Evolutionary conservation across 192 early-diverging fungal species (phyloP).

Genomic region (Linnemannia schmuckeri): DNA sequence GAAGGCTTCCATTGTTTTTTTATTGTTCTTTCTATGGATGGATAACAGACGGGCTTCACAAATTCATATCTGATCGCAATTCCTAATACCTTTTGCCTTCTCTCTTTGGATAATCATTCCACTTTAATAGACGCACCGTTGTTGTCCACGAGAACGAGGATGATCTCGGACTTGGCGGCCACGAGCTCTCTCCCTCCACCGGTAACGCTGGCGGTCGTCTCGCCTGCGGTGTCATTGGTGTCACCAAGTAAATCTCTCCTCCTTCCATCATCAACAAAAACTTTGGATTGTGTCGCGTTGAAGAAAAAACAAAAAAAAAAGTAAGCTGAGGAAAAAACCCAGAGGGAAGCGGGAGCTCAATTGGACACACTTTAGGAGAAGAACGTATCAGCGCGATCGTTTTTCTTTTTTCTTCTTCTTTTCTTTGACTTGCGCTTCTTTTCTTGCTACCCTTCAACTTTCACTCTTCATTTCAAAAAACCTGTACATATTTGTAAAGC

Average conservation of each 20-base stretch:
- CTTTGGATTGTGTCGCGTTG: not conserved
- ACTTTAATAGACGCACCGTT: conserved; percentile 72
- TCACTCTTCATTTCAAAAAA: not conserved
- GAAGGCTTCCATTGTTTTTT: not conserved
- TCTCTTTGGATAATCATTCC: conserved; percentile 7
- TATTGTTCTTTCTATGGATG: not conserved
- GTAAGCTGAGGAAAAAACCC: not conserved
- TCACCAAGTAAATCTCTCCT: conserved; percentile 62
- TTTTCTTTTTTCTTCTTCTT: conserved; percentile 2
- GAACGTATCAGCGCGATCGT: conserved; percentile 46
- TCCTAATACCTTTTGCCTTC: conserved; percentile 6
- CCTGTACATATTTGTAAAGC: conserved; percentile 32
- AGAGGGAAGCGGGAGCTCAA: not conserved
- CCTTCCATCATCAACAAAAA: not conserved
- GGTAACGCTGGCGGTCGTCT: conserved; percentile 91
- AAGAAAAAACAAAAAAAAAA: not conserved
- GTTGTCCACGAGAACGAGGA: conserved; percentile 89
- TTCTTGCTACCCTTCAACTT: not conserved
- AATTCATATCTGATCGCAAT: not conserved
- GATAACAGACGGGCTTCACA: too few species aligned
- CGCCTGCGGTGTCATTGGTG: conserved; percentile 93
- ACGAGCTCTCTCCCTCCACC: conserved; percentile 80
- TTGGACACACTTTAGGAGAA: not conserved
- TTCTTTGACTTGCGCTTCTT: not conserved
- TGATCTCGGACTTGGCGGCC: conserved; percentile 84